Conservation (phyloP, 2,329 filamentous ascomycete species). For the Diaporthe ilicicola region DNA sequence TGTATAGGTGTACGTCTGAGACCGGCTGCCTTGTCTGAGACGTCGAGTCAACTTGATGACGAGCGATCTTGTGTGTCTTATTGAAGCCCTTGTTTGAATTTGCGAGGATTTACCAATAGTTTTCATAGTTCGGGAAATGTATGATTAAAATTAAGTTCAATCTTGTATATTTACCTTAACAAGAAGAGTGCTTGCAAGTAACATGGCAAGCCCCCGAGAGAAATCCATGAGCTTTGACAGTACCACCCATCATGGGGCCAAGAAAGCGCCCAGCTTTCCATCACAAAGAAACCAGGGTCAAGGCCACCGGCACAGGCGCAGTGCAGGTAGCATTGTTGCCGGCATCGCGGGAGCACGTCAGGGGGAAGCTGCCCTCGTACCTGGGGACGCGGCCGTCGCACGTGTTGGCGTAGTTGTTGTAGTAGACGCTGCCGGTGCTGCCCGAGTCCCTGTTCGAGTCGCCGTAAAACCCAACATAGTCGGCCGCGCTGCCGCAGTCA, state of each 20-base stretch:
- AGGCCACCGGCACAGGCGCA: constrained; percentile 20
- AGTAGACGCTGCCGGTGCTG: constrained; percentile 22
- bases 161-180: no score
- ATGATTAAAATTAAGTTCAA: no score
- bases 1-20: not conserved
- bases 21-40: not conserved
- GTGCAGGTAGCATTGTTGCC: constrained; percentile 30
- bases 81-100: no score
- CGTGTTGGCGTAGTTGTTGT: not conserved
- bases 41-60: not conserved
- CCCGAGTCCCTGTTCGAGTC: constrained; percentile 22
- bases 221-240: no score
- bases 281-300: constrained; percentile 1
- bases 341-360: constrained; percentile 24
- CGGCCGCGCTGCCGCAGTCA: constrained; percentile 18
- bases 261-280: no score
- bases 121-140: no score
- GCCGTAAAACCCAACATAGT: constrained; percentile 23
- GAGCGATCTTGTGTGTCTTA: no score
- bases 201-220: no score
- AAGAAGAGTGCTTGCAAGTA: no score
- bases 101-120: no score
- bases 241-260: no score
- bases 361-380: constrained; percentile 24
- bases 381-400: constrained; percentile 9